Evolutionary conservation across 768 basidiomycete species (phyloP).

Genomic region (Strobilomyces confusus): DNA sequence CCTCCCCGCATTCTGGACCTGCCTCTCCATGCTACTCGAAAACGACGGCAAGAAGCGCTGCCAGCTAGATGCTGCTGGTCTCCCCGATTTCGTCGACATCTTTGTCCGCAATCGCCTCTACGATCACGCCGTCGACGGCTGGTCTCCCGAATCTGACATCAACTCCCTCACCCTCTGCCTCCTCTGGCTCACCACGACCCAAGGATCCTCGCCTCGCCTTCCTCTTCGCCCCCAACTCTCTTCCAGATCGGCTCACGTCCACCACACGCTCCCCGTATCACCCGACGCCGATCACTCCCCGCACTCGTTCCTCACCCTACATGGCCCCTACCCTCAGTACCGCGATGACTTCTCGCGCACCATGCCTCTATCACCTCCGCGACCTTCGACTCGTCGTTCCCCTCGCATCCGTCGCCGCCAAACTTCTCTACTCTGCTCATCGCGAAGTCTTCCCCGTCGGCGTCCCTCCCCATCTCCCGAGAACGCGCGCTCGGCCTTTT

Average conservation of each 20-base stretch:
- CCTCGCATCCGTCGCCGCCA: constrained; percentile 53
- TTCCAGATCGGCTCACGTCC: constrained; percentile 40
- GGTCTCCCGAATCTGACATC: constrained; percentile 50
- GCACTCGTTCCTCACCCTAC: constrained; percentile 33
- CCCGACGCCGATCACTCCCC: constrained; percentile 14
- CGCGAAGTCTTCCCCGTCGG: constrained; percentile 46
- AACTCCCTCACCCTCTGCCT: constrained; percentile 60
- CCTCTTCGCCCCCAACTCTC: constrained; percentile 16
- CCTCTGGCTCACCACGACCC: constrained; percentile 56
- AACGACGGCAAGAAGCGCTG: constrained; percentile 63
- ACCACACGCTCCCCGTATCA: constrained; percentile 51
- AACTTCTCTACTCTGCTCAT: constrained; percentile 58
- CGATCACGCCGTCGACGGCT: constrained; percentile 41
- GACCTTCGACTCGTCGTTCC: constrained; percentile 34
- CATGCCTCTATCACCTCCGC: constrained; percentile 30
- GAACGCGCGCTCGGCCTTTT: constrained; percentile 25
- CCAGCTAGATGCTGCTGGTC: constrained; percentile 52
- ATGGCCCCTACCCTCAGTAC: constrained; percentile 49
- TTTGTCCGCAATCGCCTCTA: constrained; percentile 48
- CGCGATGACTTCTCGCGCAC: constrained; percentile 32
- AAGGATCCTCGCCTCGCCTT: constrained; percentile 37
- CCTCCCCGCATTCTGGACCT: constrained; percentile 39
- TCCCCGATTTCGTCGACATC: constrained; percentile 42
- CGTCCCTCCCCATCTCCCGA: constrained; percentile 36
- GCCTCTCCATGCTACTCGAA: constrained; percentile 57